Evolutionary conservation across 1,284 basidiomycete species (phyloP).

Genomic region (Vanrija sp.): DNA sequence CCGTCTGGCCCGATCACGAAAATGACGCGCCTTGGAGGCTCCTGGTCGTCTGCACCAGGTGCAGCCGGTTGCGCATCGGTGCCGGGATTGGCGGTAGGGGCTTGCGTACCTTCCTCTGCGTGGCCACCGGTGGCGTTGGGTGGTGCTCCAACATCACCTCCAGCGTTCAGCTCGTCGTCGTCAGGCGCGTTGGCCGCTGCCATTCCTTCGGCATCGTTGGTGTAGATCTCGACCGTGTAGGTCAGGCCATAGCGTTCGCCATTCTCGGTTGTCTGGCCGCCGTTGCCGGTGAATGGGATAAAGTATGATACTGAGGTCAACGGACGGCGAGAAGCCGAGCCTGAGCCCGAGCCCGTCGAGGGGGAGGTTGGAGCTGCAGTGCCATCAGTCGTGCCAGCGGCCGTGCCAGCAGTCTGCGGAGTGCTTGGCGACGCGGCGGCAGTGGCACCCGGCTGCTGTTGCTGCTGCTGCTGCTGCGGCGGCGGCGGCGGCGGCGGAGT

Average conservation of each 20-base stretch:
- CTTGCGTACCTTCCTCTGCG: not conserved
- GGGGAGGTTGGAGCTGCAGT: not conserved
- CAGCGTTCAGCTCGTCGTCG: no score
- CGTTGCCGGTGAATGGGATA: not conserved
- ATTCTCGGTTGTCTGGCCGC: not conserved
- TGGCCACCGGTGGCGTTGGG: not conserved
- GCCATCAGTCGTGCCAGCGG: no score
- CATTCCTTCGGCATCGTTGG: constrained; percentile 3
- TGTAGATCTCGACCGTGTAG: constrained; percentile 17
- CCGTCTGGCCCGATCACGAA: constrained; percentile 15
- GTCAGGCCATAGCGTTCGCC: constrained; percentile 7
- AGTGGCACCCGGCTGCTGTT: not conserved
- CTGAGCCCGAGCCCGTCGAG: not conserved
- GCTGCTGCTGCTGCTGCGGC: not conserved
- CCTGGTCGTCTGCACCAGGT: not conserved
- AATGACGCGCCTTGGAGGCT: constrained; percentile 1
- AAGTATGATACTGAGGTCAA: constrained; percentile 4
- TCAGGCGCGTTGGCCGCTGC: no score
- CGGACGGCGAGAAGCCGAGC: constrained; percentile 1
- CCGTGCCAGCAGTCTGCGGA: no score
- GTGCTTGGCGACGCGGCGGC: no score
- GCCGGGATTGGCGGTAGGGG: not conserved
- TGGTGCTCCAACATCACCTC: not conserved
- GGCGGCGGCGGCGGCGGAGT: not conserved
- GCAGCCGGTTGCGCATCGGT: not conserved